Base-by-base conservation (phyloP, 495 filamentous ascomycete genomes). In the Choiromyces venosus region DNA sequence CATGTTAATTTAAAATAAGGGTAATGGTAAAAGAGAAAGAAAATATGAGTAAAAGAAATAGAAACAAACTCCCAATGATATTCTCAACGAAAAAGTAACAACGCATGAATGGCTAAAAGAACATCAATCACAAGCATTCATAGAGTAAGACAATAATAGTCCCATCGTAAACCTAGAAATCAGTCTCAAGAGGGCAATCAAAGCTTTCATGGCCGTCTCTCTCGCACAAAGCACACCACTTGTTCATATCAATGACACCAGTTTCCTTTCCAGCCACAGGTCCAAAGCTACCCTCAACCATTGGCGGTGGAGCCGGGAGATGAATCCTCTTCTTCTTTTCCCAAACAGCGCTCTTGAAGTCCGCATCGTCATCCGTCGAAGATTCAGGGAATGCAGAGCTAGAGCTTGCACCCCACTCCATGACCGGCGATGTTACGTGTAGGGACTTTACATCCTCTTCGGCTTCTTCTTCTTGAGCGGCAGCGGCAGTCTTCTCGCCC, bases 221-320 rank as follows among this genome's bases (percentile, higher is more conserved):
- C 85, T 99, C 95, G 82, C 95, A 99, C 65, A 98, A 85, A 69
- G 96, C 95, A 84, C 95, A 99, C 95, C 95, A 99, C 83, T 95
- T 97, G 71, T 88, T 85, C 75, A 89, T 88, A 78, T 99, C 92
- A 72, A 95, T 87, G 42, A 91, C 85, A 1, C 89, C 90, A 67
- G 88, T 92, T 70, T 90, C 89, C 84, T 95, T 97, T 46, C 93
- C 94, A 6, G 92, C 90, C 16, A 91, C 87, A 25, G 92, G 90
- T 5, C 88, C 90, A n/a, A 87, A 85, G 56, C 70, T 74, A 42
- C 77, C 67, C 37, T 76, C 72, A 14, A 78, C 70, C 8, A 74
- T 79, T 37, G 76, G 71, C 40, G 73, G 74, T 61, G 79, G 79
- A 8, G 74, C 78, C 1, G 80, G 80, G 1, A 81, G 74, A 37